Conservation (phyloP, 768 basidiomycete genomes). For the Tylopilus subfusipes region DNA sequence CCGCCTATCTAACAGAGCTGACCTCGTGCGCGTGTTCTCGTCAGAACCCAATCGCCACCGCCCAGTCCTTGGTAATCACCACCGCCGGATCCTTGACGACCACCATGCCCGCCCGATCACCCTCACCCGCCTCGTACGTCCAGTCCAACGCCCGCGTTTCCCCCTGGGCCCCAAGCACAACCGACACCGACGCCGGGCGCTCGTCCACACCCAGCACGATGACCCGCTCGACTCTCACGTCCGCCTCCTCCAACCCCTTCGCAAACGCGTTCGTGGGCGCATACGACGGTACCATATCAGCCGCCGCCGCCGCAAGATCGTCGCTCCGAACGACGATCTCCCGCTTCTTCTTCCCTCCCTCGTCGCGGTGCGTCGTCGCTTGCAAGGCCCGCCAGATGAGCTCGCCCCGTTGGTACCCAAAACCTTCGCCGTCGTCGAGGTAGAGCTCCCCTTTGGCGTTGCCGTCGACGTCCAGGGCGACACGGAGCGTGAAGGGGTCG, state of each 20-base stretch:
- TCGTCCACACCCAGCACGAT: conserved; percentile 68
- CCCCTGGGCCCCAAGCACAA: conserved; percentile 48
- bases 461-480: conserved; percentile 63
- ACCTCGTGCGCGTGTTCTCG: background rate
- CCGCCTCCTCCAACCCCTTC: conserved; percentile 44
- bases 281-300: conserved; percentile 45
- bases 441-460: conserved; percentile 83
- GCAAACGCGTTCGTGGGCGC: conserved; percentile 65
- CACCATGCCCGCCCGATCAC: conserved; percentile 57
- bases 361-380: conserved; percentile 41
- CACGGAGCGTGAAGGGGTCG: conserved; percentile 90
- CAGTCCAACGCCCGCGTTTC: conserved; percentile 52
- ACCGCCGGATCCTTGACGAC: conserved; percentile 73
- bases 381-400: conserved; percentile 79
- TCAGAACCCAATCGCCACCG: conserved; percentile 39
- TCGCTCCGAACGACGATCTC: conserved; percentile 46
- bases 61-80: conserved; percentile 61
- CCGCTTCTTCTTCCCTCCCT: conserved; percentile 17
- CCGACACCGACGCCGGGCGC: conserved; percentile 55
- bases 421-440: conserved; percentile 91
- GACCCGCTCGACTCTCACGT: conserved; percentile 78
- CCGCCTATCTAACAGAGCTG: too few relatives aligned
- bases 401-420: conserved; percentile 68
- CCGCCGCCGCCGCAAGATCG: conserved; percentile 60
- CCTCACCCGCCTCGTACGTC: conserved; percentile 63